Conservation (phyloP, 2,329 filamentous ascomycete genomes). For the Colletotrichum plurivorum region DNA sequence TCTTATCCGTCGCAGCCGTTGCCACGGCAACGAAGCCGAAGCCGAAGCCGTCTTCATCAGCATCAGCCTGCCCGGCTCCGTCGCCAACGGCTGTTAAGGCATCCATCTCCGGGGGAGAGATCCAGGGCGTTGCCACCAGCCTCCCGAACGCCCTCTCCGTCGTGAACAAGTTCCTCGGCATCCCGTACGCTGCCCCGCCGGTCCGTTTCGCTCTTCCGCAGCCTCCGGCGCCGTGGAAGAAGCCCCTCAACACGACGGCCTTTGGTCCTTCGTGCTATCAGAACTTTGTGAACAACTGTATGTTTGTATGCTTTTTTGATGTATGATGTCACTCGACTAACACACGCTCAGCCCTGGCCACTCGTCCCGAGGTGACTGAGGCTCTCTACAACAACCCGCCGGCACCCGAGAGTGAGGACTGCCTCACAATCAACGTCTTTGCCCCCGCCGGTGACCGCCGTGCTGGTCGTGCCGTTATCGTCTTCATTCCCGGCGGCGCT, state of each 20-base stretch:
- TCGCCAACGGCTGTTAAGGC: neutral
- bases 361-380: constrained; percentile 10
- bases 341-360: neutral
- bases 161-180: constrained; percentile 58
- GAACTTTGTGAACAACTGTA: constrained; percentile 23
- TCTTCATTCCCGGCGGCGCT: constrained; percentile 47
- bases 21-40: neutral
- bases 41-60: too few species aligned
- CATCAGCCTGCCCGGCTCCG: neutral
- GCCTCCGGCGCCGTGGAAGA: constrained; percentile 5
- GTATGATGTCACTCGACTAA: neutral
- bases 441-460: constrained; percentile 35
- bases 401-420: constrained; percentile 47
- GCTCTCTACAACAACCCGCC: constrained; percentile 41
- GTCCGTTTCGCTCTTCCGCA: neutral
- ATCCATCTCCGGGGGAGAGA: neutral
- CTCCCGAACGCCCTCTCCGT: neutral
- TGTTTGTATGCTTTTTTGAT: accelerated
- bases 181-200: constrained; percentile 72
- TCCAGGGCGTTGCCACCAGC: neutral
- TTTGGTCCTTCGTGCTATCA: constrained; percentile 26
- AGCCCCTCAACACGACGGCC: neutral
- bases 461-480: constrained; percentile 39
- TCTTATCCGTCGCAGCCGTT: constrained; percentile 3
- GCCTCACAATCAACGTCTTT: constrained; percentile 48